Percentiles rank a stretch among this genome's conserved stretches.
Evolutionary conservation across 352 stramenopile species (phyloP).

Genomic region (Globisporangium mamillatum): DNA sequence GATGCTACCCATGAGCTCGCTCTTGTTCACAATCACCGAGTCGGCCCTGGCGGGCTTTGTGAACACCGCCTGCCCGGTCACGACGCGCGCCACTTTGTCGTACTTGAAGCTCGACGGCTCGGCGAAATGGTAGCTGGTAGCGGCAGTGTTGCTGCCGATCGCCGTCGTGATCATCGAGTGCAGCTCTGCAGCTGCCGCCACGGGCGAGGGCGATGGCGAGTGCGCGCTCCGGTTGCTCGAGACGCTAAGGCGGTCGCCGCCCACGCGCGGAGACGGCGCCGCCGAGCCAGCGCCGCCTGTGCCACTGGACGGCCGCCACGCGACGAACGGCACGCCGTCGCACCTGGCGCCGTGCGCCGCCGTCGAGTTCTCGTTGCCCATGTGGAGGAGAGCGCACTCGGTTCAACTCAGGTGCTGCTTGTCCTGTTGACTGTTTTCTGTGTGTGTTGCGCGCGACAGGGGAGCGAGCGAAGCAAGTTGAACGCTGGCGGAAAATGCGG

Average conservation of each 20-base stretch:
- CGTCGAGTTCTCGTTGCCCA: conserved; percentile 63
- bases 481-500: neutral
- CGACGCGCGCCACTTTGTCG: conserved; percentile 49
- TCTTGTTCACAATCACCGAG: conserved; percentile 58
- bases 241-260: conserved; percentile 1
- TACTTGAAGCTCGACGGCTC: conserved; percentile 84
- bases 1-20: conserved; percentile 58
- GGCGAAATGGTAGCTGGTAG: conserved; percentile 64
- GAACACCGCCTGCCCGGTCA: conserved; percentile 53
- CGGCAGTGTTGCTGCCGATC: conserved; percentile 13
- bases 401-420: neutral
- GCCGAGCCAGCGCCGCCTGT: neutral
- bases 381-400: conserved; percentile 13
- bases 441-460: conserved; percentile 2
- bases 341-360: conserved; percentile 22
- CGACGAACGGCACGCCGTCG: conserved; percentile 71
- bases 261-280: neutral
- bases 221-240: conserved; percentile 8
- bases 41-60: conserved; percentile 69
- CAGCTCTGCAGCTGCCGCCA: neutral
- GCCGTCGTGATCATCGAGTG: neutral
- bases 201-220: conserved; percentile 9
- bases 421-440: neutral
- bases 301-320: conserved; percentile 37
- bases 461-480: neutral